Evolutionary conservation across 2,329 filamentous ascomycete genomes (phyloP), one percentile per base, ranked within the genome.

Genomic region (Pseudogymnoascus sp.): DNA sequence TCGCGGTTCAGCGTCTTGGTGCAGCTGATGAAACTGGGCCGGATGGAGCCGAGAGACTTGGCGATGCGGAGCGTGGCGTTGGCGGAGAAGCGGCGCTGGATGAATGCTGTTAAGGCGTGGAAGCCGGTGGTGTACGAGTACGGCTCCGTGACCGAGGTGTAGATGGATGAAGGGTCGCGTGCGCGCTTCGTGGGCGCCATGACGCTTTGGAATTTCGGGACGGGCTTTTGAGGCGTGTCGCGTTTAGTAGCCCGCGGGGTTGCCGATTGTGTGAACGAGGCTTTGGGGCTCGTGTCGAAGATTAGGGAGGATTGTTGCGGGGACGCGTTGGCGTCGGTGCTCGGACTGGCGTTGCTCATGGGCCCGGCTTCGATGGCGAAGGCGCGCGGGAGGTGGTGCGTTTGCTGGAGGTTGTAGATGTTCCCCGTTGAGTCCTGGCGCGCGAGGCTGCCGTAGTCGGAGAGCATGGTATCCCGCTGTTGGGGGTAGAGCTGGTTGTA

Each of bases 121-220:
- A 96, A 97, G 18, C 90, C 91, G 45, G 85, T 84, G 0, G 92
- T 92, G 71, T 97, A 97, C 8, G 90, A 87, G 72, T 97, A 97
- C 4, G 94, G 92, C 70, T 94, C 88, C 65, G 89, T 92, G 70
- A 99, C 91, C 40, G 85, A 88, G 65, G 92, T 87, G 74, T 97
- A 99, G 61, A 97, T 90, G 58, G 85, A 83, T 0, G 90, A 92
- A 4, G 92, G 88, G 70, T 97, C 91, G 39, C 84, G 79, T 60
- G 80, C 78, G 25, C 84, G 79, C 71, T 86, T 87, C n/a, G 63
- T 45, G n/a, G 69, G 69, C 7, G 71, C 66, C 18, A 68, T 65
- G 5, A 71, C 40, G 37, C 71, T 65, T 35, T 70, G 64, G 65
- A 71, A 67, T 62, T 70, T 72, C 5, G 66, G 64, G 9, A 40